A percentile compares a stretch with the other conserved stretches of the same genome.
phyloP scores from a whole-genome alignment of 2,329 filamentous ascomycete species.

The Colletotrichum lini region DNA sequence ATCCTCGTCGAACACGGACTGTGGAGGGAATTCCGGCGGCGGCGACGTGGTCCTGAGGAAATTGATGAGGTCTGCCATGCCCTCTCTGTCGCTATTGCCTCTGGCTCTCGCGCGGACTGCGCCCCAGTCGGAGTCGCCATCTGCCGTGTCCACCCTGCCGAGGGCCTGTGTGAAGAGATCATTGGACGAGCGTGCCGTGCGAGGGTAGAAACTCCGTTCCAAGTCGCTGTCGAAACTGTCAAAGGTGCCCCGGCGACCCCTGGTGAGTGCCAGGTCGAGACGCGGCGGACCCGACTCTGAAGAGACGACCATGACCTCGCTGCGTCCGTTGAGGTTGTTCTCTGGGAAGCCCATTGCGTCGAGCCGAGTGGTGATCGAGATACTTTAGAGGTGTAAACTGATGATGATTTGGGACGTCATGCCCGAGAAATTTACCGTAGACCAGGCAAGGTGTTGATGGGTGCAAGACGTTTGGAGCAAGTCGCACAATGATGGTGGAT shows the following conservation, averaged over 20 bases:
- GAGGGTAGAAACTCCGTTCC: constrained; percentile 31
- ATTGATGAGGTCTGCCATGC: constrained; percentile 41
- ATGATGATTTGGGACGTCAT: constrained; percentile 21
- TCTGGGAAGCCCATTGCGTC: constrained; percentile 26
- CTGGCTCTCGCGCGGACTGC: constrained; percentile 40
- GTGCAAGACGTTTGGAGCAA: constrained; percentile 15
- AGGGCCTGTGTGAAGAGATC: constrained; percentile 38
- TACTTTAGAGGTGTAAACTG: constrained; percentile 6
- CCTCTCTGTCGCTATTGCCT: constrained; percentile 38
- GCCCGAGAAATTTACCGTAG: constrained; percentile 6
- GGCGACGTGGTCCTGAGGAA: constrained; percentile 38
- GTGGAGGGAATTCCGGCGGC: constrained; percentile 29
- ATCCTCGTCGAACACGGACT: constrained; percentile 46
- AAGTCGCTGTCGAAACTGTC: constrained; percentile 35
- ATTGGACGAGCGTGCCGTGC: constrained; percentile 40
- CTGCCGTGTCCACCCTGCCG: constrained; percentile 17
- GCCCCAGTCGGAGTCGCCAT: constrained; percentile 35
- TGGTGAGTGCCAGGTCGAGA: constrained; percentile 34
- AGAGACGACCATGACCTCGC: constrained; percentile 41
- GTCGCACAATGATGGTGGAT: constrained; percentile 20
- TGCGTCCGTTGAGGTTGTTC: constrained; percentile 13
- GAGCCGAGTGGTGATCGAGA: not conserved
- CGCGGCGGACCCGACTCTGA: constrained; percentile 36
- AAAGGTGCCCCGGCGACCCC: constrained; percentile 37
- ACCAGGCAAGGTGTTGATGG: constrained; percentile 1